phyloP scores from a whole-genome alignment of 768 basidiomycete species.

The Dioszegia aurantiaca region DNA sequence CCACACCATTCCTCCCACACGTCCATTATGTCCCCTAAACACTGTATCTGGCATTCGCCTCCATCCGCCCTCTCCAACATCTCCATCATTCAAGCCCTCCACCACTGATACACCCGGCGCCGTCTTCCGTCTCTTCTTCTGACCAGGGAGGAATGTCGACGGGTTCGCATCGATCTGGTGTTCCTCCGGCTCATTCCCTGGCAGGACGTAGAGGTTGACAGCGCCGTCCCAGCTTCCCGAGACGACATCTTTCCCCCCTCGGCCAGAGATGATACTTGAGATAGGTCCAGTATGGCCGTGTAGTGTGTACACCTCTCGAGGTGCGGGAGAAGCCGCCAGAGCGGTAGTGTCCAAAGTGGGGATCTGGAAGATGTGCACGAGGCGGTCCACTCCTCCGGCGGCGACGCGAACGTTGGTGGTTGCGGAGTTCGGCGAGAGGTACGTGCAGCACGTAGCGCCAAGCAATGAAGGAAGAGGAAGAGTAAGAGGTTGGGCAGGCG shows the following conservation, averaged over 20 bases:
- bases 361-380: constrained; percentile 48
- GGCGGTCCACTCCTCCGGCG: constrained; percentile 51
- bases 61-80: constrained; percentile 46
- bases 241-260: constrained; percentile 64
- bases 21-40: constrained; percentile 76
- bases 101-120: constrained; percentile 54
- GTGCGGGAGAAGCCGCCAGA: constrained; percentile 46
- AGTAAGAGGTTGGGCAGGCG: constrained; percentile 31
- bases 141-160: constrained; percentile 43
- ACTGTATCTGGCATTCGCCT: constrained; percentile 64
- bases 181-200: constrained; percentile 55
- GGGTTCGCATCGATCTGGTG: constrained; percentile 65
- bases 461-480: constrained; percentile 46
- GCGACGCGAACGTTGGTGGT: constrained; percentile 41
- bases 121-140: constrained; percentile 65
- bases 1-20: constrained; percentile 74
- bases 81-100: constrained; percentile 32
- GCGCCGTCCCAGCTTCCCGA: constrained; percentile 85
- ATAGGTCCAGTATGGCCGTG: constrained; percentile 80
- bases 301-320: constrained; percentile 61
- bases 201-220: constrained; percentile 64
- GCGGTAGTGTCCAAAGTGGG: constrained; percentile 48
- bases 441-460: constrained; percentile 49
- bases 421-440: constrained; percentile 37
- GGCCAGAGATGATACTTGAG: constrained; percentile 64